phyloP scores from a whole-genome alignment of 345 rosid species.

The Syzygium grande region DNA sequence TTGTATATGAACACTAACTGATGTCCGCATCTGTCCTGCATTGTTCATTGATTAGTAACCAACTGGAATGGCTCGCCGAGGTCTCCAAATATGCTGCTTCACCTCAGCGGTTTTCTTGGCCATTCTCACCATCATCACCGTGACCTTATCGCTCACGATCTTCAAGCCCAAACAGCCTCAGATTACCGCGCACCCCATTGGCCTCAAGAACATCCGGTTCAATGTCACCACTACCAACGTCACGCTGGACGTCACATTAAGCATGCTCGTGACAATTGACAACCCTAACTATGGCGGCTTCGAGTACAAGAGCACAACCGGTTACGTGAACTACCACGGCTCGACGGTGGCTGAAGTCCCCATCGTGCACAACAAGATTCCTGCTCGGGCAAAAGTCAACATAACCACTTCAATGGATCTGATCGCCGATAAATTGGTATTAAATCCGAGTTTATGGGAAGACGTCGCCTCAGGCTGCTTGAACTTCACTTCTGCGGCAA shows the following conservation, averaged over 20 bases:
- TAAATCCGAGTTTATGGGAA: conserved; percentile 7
- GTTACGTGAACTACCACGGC: conserved; percentile 18
- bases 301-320: conserved; percentile 15
- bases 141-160: conserved; percentile 21
- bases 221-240: neutral
- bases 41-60: neutral
- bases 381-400: conserved; percentile 19
- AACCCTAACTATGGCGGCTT: conserved; percentile 41
- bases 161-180: conserved; percentile 37
- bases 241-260: neutral
- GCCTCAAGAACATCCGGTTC: conserved; percentile 11
- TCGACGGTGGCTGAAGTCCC: conserved; percentile 13
- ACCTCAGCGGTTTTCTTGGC: conserved; percentile 12
- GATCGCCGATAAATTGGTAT: conserved; percentile 9
- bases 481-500: conserved; percentile 18
- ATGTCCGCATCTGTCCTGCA: neutral
- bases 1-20: neutral
- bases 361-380: conserved; percentile 3
- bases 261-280: conserved; percentile 15
- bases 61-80: neutral
- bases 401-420: conserved; percentile 16
- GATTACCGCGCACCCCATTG: conserved; percentile 14
- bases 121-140: conserved; percentile 1
- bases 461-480: conserved; percentile 26
- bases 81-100: conserved; percentile 21